phyloP scores from a whole-genome alignment of 495 filamentous ascomycete species.

The Apodospora peruviana region DNA sequence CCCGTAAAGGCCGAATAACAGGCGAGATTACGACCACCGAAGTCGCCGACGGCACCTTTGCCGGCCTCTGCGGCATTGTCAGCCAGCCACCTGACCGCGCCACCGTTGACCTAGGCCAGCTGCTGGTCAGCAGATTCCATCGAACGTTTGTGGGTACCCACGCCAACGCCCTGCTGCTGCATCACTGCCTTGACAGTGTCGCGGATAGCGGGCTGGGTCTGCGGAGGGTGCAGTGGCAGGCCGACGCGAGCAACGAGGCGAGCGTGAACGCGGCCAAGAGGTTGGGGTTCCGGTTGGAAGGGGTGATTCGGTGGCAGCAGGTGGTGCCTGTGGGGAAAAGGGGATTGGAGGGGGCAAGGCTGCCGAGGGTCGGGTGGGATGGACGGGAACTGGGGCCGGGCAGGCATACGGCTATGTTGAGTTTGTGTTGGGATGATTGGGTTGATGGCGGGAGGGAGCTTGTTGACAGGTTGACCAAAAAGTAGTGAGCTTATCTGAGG shows the following conservation, averaged over 20 bases:
- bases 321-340: neutral
- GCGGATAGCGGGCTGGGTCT: neutral
- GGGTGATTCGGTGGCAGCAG: neutral
- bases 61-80: neutral
- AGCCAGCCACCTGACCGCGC: neutral
- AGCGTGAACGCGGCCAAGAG: neutral
- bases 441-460: neutral
- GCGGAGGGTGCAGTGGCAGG: neutral
- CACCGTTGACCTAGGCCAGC: neutral
- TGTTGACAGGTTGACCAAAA: too few species aligned
- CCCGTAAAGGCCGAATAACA: neutral
- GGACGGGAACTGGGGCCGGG: neutral
- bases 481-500: too few species aligned
- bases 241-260: neutral
- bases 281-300: neutral
- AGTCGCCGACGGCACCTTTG: neutral
- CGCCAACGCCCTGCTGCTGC: neutral
- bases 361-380: neutral
- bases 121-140: neutral
- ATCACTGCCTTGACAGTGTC: neutral
- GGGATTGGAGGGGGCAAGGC: neutral
- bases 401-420: neutral
- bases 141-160: neutral
- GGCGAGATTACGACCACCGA: neutral
- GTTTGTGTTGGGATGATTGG: neutral